A percentile compares a stretch with the other conserved stretches of the same genome.
phyloP scores from a whole-genome alignment of 495 filamentous ascomycete genomes.

The Hypoxylon crocopeplum region DNA sequence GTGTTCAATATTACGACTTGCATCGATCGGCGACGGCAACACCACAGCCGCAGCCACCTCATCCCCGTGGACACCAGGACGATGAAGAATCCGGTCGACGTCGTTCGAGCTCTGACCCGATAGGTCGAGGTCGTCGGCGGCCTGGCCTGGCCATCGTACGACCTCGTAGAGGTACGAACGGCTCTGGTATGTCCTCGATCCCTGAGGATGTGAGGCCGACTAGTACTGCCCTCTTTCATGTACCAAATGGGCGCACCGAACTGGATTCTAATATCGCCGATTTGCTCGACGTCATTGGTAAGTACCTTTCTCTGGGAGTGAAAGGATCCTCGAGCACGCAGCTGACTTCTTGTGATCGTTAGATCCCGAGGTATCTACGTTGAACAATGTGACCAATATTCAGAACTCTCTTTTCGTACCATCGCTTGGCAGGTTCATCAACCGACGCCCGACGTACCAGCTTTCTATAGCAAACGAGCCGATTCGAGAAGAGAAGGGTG shows the following conservation, averaged over 20 bases:
- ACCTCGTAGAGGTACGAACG: constrained; percentile 30
- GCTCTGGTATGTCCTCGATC: constrained; percentile 18
- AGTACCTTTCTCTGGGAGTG: constrained; percentile 28
- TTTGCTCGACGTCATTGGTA: constrained; percentile 75
- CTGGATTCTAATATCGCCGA: constrained; percentile 70
- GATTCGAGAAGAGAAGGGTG: constrained; percentile 33
- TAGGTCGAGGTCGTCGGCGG: constrained; percentile 28
- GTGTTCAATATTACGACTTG: constrained; percentile 16
- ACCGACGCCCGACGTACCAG: constrained; percentile 75
- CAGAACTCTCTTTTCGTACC: constrained; percentile 81
- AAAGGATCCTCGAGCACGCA: neutral
- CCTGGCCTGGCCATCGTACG: constrained; percentile 30
- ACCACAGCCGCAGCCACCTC: neutral
- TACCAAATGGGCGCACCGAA: constrained; percentile 44
- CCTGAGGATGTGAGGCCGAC: constrained; percentile 23
- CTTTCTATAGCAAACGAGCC: constrained; percentile 57
- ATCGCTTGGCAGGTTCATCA: constrained; percentile 69
- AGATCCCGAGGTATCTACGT: constrained; percentile 78
- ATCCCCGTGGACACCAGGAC: neutral
- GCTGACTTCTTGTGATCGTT: constrained; percentile 5
- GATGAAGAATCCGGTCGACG: constrained; percentile 15
- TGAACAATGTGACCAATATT: constrained; percentile 79
- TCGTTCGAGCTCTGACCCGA: constrained; percentile 40
- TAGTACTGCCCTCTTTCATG: constrained; percentile 44
- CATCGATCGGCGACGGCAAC: constrained; percentile 16